phyloP scores from a whole-genome alignment of 345 rosid species.

The Salix exigua region DNA sequence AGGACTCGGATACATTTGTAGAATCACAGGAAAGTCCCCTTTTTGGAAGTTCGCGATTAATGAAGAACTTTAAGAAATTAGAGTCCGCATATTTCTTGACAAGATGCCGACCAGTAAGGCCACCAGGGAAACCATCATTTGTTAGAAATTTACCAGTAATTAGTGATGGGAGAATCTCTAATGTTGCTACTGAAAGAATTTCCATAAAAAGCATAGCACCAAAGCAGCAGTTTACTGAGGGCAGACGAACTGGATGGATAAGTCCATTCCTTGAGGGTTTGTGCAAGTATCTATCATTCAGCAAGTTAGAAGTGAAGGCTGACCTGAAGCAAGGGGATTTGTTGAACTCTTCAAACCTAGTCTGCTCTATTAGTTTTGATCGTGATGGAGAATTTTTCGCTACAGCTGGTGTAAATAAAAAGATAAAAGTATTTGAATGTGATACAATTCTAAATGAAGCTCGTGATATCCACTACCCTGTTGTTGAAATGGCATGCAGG shows the following conservation, averaged over 20 bases:
- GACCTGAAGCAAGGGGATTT: constrained; percentile 91
- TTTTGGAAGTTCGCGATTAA: constrained; percentile 61
- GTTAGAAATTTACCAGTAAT: constrained; percentile 51
- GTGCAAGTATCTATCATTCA: constrained; percentile 83
- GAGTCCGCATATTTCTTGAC: constrained; percentile 84
- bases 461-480: constrained; percentile 87
- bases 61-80: constrained; percentile 86
- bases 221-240: constrained; percentile 40
- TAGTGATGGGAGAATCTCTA: constrained; percentile 76
- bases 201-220: constrained; percentile 53
- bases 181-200: constrained; percentile 71
- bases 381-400: constrained; percentile 91
- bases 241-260: constrained; percentile 72
- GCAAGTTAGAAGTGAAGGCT: constrained; percentile 78
- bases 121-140: constrained; percentile 42
- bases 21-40: constrained; percentile 55
- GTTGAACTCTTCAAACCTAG: constrained; percentile 79
- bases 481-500: constrained; percentile 76
- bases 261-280: constrained; percentile 92
- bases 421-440: constrained; percentile 88
- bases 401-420: constrained; percentile 93
- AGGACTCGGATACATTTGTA: constrained; percentile 30
- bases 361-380: constrained; percentile 84
- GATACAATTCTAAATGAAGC: constrained; percentile 55
- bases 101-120: constrained; percentile 57